phyloP scores from a whole-genome alignment of 805 yeast species.

The Grigorovia humatica region DNA sequence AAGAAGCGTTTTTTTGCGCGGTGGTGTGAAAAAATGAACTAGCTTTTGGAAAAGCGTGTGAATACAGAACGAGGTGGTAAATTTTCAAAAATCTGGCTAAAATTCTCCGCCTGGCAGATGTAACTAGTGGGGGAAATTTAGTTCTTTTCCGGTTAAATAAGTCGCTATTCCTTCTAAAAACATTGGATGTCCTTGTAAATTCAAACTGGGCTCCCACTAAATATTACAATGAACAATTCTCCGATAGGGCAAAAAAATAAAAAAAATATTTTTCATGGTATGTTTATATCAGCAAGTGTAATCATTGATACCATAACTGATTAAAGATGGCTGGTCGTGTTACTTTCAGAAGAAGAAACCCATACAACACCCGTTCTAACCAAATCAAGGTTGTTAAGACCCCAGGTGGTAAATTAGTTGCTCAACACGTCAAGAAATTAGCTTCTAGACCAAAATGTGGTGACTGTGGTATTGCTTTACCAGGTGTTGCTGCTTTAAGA shows the following conservation, averaged over 20 bases:
- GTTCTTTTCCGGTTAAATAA: neutral
- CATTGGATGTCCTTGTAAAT: neutral
- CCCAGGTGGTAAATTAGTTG: constrained; percentile 99
- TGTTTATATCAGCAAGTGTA: neutral
- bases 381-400: constrained; percentile 99
- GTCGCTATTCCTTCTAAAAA: neutral
- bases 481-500: constrained; percentile 90
- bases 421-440: constrained; percentile 91
- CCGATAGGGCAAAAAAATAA: neutral
- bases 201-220: neutral
- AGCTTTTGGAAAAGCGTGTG: too few species aligned
- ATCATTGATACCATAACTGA: neutral
- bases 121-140: neutral
- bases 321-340: constrained; percentile 93
- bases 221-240: neutral
- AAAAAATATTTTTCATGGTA: neutral
- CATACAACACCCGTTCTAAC: constrained; percentile 99
- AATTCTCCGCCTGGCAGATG: too few species aligned
- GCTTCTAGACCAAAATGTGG: constrained; percentile 85
- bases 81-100: too few species aligned
- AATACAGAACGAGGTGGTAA: too few species aligned
- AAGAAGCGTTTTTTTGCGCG: too few species aligned
- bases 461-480: constrained; percentile 73
- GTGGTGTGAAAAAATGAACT: too few species aligned
- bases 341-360: constrained; percentile 98